Base-by-base conservation (phyloP, 306 rosid species). In the Acacia confusa region DNA sequence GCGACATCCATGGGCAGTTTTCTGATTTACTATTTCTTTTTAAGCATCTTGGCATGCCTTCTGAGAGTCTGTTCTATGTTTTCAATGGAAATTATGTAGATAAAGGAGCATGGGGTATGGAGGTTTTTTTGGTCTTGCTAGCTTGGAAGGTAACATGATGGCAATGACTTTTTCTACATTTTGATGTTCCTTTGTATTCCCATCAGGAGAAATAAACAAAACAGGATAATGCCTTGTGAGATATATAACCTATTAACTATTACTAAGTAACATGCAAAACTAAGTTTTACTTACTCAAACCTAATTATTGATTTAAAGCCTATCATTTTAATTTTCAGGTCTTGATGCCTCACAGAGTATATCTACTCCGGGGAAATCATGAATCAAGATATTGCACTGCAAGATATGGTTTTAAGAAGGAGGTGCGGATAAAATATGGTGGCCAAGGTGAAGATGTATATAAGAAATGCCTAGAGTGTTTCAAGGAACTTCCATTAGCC, bases 401-500 rank as follows among this genome's bases (percentile, higher is more conserved):
- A 50, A 55, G 79, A 64, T 89, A 84, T 85, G 97, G 98, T 86
- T 91, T 95, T 77, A 91, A 91, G 91, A 85, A 86, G 83, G 98
- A 95, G 90, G 86, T 91, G 57, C 69, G 67, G 86, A 78, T 83
- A 72, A 95, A 95, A 88, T 89, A 79, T 34, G 94, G 97, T 6
- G 87, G 87, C 71, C 92, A 90, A 70, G 91, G 97, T 75, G 94
- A 90, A 84, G 69, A 77, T 24, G 90, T 92, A 55, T 92, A 91
- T 83, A 79, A 85, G 71, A 95, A 88, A 84, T 95, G 91, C 84
- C 81, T 92, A 61, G 89, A 84, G 61, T 89, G 97, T 85, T 95
- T 95, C 86, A 91, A 89, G 87, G 95, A 86, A 77, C 98, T 95
- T 76, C 97, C 98, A 50, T 88, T 95, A 88, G 97, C 98, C 69